Evolutionary conservation across 2,329 filamentous ascomycete species (phyloP).

Genomic region (Myriosclerotinia scirpicola): DNA sequence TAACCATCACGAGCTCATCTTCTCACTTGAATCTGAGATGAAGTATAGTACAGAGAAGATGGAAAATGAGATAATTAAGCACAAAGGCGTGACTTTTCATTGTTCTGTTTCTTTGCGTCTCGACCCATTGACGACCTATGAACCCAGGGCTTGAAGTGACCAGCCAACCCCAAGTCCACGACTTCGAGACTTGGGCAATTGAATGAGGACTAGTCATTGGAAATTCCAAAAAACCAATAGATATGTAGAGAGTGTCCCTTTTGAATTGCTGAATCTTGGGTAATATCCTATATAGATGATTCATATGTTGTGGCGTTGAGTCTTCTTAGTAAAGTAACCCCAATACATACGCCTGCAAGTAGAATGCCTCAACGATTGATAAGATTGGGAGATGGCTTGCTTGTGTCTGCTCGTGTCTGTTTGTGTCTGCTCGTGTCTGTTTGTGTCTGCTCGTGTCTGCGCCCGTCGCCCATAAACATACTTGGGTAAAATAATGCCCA

Average conservation of each 20-base stretch:
- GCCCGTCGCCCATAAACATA: background rate
- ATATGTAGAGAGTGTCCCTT: background rate
- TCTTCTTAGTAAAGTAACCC: slow-evolving; percentile 10
- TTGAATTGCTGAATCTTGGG: background rate
- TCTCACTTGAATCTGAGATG: too few species aligned
- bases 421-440: too few species aligned
- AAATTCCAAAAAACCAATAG: background rate
- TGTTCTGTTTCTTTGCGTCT: background rate
- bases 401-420: background rate
- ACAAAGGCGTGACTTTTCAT: background rate
- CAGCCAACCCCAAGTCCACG: slow-evolving; percentile 1
- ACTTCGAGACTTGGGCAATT: slow-evolving; percentile 4
- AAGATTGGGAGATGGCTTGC: slow-evolving; percentile 3
- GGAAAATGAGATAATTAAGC: background rate
- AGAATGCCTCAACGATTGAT: background rate
- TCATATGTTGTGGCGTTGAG: slow-evolving; percentile 12
- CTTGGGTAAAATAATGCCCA: background rate
- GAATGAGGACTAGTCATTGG: background rate
- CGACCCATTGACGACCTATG: background rate
- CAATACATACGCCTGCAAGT: slow-evolving; percentile 12
- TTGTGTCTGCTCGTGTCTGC: background rate
- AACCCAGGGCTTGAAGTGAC: background rate
- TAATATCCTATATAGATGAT: background rate
- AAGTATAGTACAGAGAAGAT: background rate
- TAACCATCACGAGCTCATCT: background rate